Evolutionary conservation across 1,139 yeast genomes (phyloP).

Genomic region (Wickerhamiella infanticola): DNA sequence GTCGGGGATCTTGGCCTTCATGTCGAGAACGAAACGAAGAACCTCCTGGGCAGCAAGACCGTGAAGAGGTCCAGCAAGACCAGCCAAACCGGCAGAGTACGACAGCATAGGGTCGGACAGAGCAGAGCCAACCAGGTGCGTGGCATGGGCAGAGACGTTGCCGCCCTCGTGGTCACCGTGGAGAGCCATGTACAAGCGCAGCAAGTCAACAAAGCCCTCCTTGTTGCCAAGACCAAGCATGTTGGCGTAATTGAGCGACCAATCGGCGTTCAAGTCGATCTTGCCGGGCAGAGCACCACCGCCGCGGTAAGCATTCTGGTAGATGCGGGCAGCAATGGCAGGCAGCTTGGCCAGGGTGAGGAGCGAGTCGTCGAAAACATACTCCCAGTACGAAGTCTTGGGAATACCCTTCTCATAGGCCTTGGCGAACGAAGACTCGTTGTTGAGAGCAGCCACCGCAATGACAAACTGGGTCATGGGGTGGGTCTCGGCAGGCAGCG

Average conservation of each 20-base stretch:
- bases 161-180: constrained; percentile 99
- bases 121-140: constrained; percentile 94
- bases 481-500: constrained; percentile 74
- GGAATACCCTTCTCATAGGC: constrained; percentile 82
- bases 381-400: constrained; percentile 83
- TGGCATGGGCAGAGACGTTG: constrained; percentile 93
- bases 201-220: constrained; percentile 70
- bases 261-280: constrained; percentile 64
- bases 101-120: constrained; percentile 86
- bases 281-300: constrained; percentile 55
- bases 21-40: constrained; percentile 76
- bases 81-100: constrained; percentile 87
- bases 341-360: constrained; percentile 86
- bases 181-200: constrained; percentile 85
- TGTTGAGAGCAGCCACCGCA: constrained; percentile 82
- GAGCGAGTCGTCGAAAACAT: constrained; percentile 79
- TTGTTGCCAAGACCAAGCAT: constrained; percentile 71
- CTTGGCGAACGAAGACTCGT: constrained; percentile 79
- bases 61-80: constrained; percentile 96
- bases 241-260: constrained; percentile 79
- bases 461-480: constrained; percentile 97
- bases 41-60: constrained; percentile 99
- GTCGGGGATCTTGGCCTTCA: constrained; percentile 61
- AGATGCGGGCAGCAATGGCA: constrained; percentile 82
- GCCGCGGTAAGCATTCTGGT: constrained; percentile 77